A percentile compares a stretch with the other conserved stretches of the same genome.
Evolutionary conservation across 2,329 filamentous ascomycete species (phyloP).

Genomic region (Aspergillus sojae): DNA sequence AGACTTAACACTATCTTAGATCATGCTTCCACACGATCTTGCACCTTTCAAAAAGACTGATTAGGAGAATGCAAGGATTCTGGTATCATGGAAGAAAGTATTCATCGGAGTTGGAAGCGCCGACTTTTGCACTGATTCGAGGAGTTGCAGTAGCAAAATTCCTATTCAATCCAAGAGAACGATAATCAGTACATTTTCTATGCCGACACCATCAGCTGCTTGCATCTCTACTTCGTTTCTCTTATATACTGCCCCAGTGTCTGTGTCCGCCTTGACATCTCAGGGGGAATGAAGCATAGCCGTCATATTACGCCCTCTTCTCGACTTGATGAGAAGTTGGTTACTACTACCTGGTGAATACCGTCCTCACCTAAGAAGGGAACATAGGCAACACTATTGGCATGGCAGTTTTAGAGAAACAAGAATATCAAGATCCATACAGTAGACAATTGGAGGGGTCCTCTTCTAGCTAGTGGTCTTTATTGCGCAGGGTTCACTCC

Average conservation of each 20-base stretch:
- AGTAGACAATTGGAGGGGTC: not conserved
- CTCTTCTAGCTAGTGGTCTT: not conserved
- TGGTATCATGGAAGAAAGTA: not conserved
- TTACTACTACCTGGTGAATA: not conserved
- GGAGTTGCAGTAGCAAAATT: not conserved
- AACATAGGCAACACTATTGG: not conserved
- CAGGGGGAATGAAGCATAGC: not conserved
- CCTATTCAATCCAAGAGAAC: not conserved
- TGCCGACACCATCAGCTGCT: not conserved
- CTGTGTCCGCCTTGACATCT: not conserved
- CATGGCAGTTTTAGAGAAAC: not conserved
- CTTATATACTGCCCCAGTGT: not conserved
- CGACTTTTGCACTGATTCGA: not conserved
- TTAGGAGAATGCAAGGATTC: not conserved
- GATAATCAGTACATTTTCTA: not conserved
- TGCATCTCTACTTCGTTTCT: not conserved
- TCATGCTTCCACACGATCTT: not conserved
- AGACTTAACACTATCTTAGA: not conserved
- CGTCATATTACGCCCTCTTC: not conserved
- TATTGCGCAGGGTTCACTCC: not conserved
- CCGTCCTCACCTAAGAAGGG: not conserved
- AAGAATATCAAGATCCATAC: not conserved
- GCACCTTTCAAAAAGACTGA: not conserved
- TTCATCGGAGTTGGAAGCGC: not conserved
- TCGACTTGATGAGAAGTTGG: not conserved